Evolutionary conservation across 257 asterid species (phyloP).

Genomic region (Salvia rosmarinus): DNA sequence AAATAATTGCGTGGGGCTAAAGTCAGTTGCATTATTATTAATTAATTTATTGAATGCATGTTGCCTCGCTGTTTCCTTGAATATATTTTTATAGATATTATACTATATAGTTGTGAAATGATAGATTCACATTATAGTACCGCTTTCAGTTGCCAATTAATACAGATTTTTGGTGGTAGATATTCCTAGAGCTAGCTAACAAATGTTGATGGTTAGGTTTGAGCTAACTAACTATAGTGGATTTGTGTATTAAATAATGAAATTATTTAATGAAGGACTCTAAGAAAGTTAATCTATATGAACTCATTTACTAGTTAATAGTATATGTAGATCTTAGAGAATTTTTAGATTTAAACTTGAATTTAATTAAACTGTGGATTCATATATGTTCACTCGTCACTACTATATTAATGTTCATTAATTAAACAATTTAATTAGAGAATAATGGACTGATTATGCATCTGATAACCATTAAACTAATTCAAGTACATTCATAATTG

Average conservation of each 20-base stretch:
- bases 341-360: no score
- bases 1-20: no score
- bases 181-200: neutral
- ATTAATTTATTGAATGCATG: neutral
- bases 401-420: no score
- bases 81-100: neutral
- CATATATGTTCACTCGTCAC: no score
- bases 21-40: neutral
- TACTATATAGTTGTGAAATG: neutral
- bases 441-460: no score
- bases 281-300: neutral
- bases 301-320: neutral
- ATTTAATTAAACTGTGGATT: no score
- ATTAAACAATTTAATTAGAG: no score
- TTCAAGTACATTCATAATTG: no score
- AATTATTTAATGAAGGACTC: neutral
- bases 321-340: neutral
- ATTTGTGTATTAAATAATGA: neutral
- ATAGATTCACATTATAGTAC: neutral
- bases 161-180: constrained; percentile 3
- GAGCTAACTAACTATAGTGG: neutral
- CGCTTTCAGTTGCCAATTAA: neutral
- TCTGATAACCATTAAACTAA: no score
- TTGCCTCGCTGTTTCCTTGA: neutral
- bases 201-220: constrained; percentile 1